A percentile compares a stretch with the other conserved stretches of the same genome.
Conservation (phyloP, 805 yeast species). For the Suhomyces faveliae region DNA sequence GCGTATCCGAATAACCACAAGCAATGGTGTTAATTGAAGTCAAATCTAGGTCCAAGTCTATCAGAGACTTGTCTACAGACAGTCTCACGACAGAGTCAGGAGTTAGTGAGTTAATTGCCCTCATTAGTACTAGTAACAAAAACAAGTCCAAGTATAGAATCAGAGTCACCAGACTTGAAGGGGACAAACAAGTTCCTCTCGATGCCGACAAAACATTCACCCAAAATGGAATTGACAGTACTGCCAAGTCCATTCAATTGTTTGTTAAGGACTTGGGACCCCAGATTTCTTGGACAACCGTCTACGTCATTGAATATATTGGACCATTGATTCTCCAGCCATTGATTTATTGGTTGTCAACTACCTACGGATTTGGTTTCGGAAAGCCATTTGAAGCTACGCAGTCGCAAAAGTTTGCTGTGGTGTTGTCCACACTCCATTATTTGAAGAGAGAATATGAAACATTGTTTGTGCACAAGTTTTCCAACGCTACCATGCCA, state of each 20-base stretch:
- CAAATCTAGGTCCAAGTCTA: conserved; percentile 58
- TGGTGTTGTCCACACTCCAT: conserved; percentile 63
- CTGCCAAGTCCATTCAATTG: conserved; percentile 37
- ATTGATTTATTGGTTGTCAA: conserved; percentile 48
- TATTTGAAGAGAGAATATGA: conserved; percentile 87
- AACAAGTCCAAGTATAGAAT: conserved; percentile 27
- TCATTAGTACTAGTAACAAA: conserved; percentile 45
- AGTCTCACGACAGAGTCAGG: conserved; percentile 30
- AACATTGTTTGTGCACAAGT: conserved; percentile 78
- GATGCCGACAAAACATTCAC: conserved; percentile 44
- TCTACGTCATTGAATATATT: conserved; percentile 81
- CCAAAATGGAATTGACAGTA: conserved; percentile 44
- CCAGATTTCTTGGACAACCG: conserved; percentile 89
- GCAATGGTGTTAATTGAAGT: conserved; percentile 49
- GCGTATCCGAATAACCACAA: neutral
- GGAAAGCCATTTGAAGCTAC: conserved; percentile 38
- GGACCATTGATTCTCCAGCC: conserved; percentile 88
- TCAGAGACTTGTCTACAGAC: conserved; percentile 49
- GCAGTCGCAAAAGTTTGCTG: conserved; percentile 53
- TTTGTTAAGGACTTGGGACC: conserved; percentile 88
- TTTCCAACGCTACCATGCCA: conserved; percentile 93
- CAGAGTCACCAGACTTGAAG: conserved; percentile 47
- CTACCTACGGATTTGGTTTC: conserved; percentile 34
- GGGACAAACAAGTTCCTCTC: conserved; percentile 42
- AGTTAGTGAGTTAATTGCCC: conserved; percentile 42